Base-by-base conservation (phyloP, 192 early-diverging fungal species). In the Coemansia sp. region DNA sequence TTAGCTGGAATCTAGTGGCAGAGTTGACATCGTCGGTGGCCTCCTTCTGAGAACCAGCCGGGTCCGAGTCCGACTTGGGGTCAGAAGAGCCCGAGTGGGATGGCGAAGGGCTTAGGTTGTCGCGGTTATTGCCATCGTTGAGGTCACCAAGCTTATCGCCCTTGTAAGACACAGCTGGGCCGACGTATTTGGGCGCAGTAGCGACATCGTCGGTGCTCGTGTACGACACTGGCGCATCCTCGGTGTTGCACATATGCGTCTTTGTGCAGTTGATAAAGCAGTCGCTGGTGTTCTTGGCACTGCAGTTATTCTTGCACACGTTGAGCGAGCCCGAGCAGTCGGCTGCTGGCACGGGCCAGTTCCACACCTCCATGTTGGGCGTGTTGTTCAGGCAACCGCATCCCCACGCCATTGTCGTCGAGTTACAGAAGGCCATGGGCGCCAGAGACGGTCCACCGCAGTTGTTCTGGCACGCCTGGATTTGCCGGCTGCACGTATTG, bases 341-440 rank as follows among this genome's bases (percentile, higher is more conserved):
- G 11, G 74, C 72, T 16, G 74, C 69, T 16, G 75, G 74, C 60
- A 84, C 75, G 20, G 83, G 83, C 71, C 78, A 75, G 72, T 84
- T 77, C 73, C 71, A 84, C 18, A 65, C 58, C 30, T 74, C 64
- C 64, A 80, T 83, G 47, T 82, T 69, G 20, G 83, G 83, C 3
- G 72, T 70, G 59, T 80, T 73, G 24, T 61, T 60, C 64, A 59
- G 43, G 67, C 85, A 86, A 3, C 80, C 83, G 24, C 85, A 86
- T 38, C 83, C 83, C 85, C 85, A 86, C 32, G 75, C 85, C 73
- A 86, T 69, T 18, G 85, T 86, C n/a, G 64, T 71, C 5, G 62
- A 1, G 71, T 86, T 86, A 43, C 85, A 86, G 63, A 86, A 86
- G 20, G 77, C 75, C 85, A 82, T 80, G 20, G 69, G 69, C 2